phyloP scores from a whole-genome alignment of 2,329 filamentous ascomycete species.

The Annulohypoxylon truncatum region DNA sequence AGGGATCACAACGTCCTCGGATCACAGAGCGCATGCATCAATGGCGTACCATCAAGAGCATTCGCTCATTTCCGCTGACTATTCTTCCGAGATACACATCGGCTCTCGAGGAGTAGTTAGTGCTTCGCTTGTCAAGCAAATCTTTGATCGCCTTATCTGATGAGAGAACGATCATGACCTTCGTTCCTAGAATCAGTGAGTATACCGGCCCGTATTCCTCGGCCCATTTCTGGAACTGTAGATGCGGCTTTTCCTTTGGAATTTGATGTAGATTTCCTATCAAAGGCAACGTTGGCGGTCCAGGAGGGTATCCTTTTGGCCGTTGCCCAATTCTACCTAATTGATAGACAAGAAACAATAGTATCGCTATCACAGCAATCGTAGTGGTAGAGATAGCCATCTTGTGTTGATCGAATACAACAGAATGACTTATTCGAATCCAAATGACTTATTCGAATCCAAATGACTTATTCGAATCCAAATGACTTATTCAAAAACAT shows the following conservation, averaged over 20 bases:
- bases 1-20: neutral
- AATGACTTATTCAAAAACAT: neutral
- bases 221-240: slow-evolving; percentile 65
- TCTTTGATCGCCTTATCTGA: slow-evolving; percentile 61
- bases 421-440: neutral
- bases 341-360: slow-evolving; percentile 24
- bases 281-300: slow-evolving; percentile 62
- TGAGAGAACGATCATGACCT: slow-evolving; percentile 60
- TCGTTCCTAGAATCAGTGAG: slow-evolving; percentile 62
- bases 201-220: slow-evolving; percentile 64
- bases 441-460: neutral
- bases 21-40: neutral
- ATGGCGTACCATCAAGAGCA: slow-evolving; percentile 38
- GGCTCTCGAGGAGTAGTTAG: slow-evolving; percentile 61
- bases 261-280: slow-evolving; percentile 65
- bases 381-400: slow-evolving; percentile 14
- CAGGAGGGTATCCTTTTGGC: slow-evolving; percentile 57
- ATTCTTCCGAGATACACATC: slow-evolving; percentile 57
- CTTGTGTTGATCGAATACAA: neutral
- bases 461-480: neutral
- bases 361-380: neutral
- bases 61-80: slow-evolving; percentile 34
- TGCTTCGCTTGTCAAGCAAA: slow-evolving; percentile 61
- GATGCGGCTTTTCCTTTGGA: slow-evolving; percentile 55
- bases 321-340: slow-evolving; percentile 25